Conservation (phyloP, 2,329 filamentous ascomycete species). For the Apiospora marii region DNA sequence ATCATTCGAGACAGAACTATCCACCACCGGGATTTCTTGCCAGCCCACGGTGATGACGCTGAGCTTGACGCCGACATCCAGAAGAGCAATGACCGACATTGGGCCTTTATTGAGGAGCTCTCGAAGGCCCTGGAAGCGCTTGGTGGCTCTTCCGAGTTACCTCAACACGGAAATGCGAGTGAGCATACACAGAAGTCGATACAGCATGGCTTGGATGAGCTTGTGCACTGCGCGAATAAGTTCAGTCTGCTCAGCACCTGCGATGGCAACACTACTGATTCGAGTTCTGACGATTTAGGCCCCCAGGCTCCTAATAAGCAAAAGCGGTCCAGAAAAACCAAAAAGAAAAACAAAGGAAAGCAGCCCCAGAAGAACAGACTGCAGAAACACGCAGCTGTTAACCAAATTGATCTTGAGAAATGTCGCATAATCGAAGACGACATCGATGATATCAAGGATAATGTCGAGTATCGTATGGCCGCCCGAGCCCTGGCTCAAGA, state of each 20-base stretch:
- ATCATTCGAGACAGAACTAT: neutral
- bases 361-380: neutral
- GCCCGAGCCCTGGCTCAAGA: too few relatives aligned
- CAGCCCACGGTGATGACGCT: neutral
- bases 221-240: neutral
- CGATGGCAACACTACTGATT: neutral
- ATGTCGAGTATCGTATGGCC: too few relatives aligned
- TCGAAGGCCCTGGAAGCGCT: neutral
- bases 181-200: neutral
- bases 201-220: neutral
- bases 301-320: neutral
- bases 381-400: neutral
- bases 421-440: too few relatives aligned
- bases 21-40: neutral
- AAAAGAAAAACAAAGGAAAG: neutral
- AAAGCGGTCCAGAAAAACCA: neutral
- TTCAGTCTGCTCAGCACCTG: neutral
- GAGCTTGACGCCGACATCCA: neutral
- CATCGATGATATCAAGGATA: too few relatives aligned
- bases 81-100: neutral
- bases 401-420: too few relatives aligned
- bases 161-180: neutral
- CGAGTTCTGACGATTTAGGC: neutral
- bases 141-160: neutral
- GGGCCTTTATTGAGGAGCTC: neutral